Conservation (phyloP, 2,329 filamentous ascomycete species). For the Colletotrichum cuscutae region DNA sequence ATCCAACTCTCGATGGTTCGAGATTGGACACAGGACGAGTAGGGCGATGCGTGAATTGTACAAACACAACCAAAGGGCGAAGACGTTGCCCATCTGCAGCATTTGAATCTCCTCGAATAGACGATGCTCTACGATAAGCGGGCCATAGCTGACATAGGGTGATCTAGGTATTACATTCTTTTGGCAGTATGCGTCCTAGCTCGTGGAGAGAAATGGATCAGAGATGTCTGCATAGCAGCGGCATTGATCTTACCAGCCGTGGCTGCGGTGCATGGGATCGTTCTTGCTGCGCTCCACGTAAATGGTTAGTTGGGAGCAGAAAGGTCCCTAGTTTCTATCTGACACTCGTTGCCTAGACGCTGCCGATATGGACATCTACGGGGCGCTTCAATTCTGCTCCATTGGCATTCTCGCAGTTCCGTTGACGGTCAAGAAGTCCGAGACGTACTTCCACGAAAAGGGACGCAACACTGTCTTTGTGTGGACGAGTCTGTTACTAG, state of each 20-base stretch:
- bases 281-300: constrained; percentile 68
- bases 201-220: constrained; percentile 70
- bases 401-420: constrained; percentile 74
- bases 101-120: neutral
- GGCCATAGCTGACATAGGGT: constrained; percentile 7
- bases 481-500: constrained; percentile 71
- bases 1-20: neutral
- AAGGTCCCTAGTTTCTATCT: neutral
- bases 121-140: neutral
- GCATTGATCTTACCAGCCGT: constrained; percentile 72
- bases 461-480: constrained; percentile 74
- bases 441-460: constrained; percentile 72
- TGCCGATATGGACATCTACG: constrained; percentile 75
- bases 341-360: constrained; percentile 55
- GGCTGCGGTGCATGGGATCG: constrained; percentile 71
- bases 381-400: constrained; percentile 74
- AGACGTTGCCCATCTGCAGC: neutral
- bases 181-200: constrained; percentile 71
- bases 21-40: neutral
- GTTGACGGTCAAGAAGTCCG: constrained; percentile 68
- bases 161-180: constrained; percentile 69
- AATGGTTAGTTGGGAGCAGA: constrained; percentile 56
- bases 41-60: neutral
- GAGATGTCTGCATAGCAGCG: constrained; percentile 71
- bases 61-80: neutral